Evolutionary conservation across 306 rosid species (phyloP).

Genomic region (Sechiopsis laciniata): DNA sequence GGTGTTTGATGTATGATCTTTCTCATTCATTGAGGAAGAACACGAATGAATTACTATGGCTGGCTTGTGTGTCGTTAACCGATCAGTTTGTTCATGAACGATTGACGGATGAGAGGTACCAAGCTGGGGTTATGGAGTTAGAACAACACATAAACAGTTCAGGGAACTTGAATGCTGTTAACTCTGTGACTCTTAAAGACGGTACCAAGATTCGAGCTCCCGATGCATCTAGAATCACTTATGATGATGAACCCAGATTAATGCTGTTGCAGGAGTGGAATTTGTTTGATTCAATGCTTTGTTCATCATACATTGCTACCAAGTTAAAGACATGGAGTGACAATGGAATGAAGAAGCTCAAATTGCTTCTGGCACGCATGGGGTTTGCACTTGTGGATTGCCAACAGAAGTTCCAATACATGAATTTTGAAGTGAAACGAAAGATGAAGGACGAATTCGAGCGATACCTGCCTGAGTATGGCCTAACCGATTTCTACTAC

Average conservation of each 20-base stretch:
- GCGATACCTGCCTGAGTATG: conserved; percentile 71
- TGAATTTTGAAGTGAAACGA: conserved; percentile 80
- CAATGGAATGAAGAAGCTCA: conserved; percentile 81
- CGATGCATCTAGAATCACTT: conserved; percentile 51
- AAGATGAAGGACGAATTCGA: conserved; percentile 81
- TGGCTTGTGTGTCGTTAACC: conserved; percentile 76
- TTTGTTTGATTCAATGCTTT: conserved; percentile 83
- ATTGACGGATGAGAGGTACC: conserved; percentile 82
- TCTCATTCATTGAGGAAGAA: conserved; percentile 73
- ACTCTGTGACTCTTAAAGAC: conserved; percentile 67
- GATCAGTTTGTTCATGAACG: conserved; percentile 92
- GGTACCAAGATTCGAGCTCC: conserved; percentile 84
- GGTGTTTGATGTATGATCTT: conserved; percentile 90
- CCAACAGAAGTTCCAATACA: conserved; percentile 87
- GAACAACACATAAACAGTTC: conserved; percentile 82
- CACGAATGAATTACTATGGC: conserved; percentile 81
- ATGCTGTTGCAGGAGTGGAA: conserved; percentile 93
- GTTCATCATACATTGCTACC: conserved; percentile 77
- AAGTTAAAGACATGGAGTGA: conserved; percentile 96
- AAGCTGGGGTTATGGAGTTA: conserved; percentile 85
- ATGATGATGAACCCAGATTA: conserved; percentile 87
- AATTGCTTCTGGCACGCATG: conserved; percentile 84
- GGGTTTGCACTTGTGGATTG: conserved; percentile 89
- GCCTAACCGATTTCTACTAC: conserved; percentile 80
- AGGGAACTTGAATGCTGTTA: conserved; percentile 69